Percentiles rank a stretch among this genome's conserved stretches.
phyloP scores from a whole-genome alignment of 163 green algal species.

The Chlamydomonas reinhardtii region DNA sequence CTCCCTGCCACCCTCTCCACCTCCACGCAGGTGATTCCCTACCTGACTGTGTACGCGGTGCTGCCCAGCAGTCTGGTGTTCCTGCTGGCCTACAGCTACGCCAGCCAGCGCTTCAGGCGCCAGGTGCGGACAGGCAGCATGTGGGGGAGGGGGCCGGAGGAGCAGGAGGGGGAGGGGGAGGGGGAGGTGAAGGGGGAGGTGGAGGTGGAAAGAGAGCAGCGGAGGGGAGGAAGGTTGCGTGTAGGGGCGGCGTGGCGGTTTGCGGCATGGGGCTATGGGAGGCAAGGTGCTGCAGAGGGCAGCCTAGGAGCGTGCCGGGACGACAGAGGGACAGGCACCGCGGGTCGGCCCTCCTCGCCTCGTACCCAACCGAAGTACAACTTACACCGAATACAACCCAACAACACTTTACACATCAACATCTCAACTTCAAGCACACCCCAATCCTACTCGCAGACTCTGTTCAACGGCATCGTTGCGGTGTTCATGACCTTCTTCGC shows the following conservation, averaged over 20 bases:
- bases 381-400: too few relatives aligned
- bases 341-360: too few relatives aligned
- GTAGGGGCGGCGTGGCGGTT: too few relatives aligned
- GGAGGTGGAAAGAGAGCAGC: not conserved
- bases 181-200: not conserved
- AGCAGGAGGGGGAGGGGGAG: not conserved
- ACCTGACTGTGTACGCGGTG: slow-evolving; percentile 94
- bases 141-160: not conserved
- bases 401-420: too few relatives aligned
- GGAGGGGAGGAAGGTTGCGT: too few relatives aligned
- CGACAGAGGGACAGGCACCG: too few relatives aligned
- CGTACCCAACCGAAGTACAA: too few relatives aligned
- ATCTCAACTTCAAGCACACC: not conserved
- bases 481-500: slow-evolving; percentile 90
- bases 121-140: not conserved
- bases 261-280: too few relatives aligned
- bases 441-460: slow-evolving; percentile 13
- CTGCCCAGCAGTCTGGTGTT: slow-evolving; percentile 92
- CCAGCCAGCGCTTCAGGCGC: slow-evolving; percentile 70
- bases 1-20: too few relatives aligned
- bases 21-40: slow-evolving; percentile 84
- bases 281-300: too few relatives aligned
- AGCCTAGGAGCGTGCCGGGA: too few relatives aligned
- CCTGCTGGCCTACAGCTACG: slow-evolving; percentile 85
- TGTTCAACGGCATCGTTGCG: slow-evolving; percentile 92